Evolutionary conservation across 2,329 filamentous ascomycete genomes (phyloP).

Genomic region (Aspergillus fumigatus): DNA sequence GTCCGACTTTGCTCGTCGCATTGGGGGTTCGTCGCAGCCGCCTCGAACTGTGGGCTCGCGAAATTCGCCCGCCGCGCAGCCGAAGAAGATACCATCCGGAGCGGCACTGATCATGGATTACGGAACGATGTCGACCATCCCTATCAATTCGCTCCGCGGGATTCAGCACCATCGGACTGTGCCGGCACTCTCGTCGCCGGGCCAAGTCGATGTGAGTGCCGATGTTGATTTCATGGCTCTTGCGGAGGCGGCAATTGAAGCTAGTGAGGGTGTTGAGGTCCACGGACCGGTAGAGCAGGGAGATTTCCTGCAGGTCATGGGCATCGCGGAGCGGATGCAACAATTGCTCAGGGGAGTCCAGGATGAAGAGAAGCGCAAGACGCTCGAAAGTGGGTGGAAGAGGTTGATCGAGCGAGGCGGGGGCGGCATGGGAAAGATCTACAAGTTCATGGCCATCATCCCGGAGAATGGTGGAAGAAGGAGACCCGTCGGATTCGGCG

Average conservation of each 20-base stretch:
- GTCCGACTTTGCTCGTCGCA: constrained; percentile 74
- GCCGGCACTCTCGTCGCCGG: constrained; percentile 73
- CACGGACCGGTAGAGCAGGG: constrained; percentile 89
- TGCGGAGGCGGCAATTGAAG: constrained; percentile 72
- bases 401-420: constrained; percentile 77
- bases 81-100: constrained; percentile 64
- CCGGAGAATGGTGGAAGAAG: constrained; percentile 71
- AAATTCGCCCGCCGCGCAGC: constrained; percentile 29
- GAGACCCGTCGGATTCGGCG: constrained; percentile 87
- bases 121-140: constrained; percentile 72
- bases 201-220: constrained; percentile 80
- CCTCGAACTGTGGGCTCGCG: constrained; percentile 15
- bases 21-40: constrained; percentile 61
- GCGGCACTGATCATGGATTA: constrained; percentile 97
- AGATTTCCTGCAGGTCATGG: constrained; percentile 73
- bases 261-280: constrained; percentile 77
- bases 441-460: constrained; percentile 87
- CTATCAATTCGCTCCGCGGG: constrained; percentile 83
- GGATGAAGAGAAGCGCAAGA: constrained; percentile 51
- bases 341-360: constrained; percentile 53
- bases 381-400: constrained; percentile 70
- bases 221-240: constrained; percentile 91
- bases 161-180: constrained; percentile 74
- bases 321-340: constrained; percentile 71
- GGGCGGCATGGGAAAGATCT: constrained; percentile 87